Percentiles rank a stretch among this genome's conserved stretches.
These are phyloP conservation scores for Boletus reticulatus DNA, from an alignment of 768 basidiomycete genomes.

Conservation along the genomic window DNA sequence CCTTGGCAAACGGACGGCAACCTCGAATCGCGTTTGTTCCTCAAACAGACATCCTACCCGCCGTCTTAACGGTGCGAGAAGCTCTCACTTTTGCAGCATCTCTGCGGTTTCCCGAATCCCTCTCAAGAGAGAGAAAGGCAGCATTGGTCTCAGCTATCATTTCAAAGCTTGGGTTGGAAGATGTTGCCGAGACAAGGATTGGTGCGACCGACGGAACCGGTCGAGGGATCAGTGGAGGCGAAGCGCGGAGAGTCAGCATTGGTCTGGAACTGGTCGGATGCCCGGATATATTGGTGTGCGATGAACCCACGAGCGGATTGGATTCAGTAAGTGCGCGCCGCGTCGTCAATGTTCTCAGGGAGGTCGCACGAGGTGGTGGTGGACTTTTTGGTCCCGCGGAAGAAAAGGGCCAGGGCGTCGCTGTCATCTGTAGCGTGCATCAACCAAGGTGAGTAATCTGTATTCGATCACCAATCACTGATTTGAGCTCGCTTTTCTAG, in stretches of 20 bases:
- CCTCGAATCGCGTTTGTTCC: conserved; percentile 84
- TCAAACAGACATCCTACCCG: conserved; percentile 80
- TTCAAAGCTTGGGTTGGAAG: conserved; percentile 72
- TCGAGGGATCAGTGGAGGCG: conserved; percentile 88
- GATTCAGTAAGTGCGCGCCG: conserved; percentile 87
- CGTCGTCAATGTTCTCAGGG: conserved; percentile 72
- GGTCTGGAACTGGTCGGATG: conserved; percentile 84
- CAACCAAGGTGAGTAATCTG: conserved; percentile 63
- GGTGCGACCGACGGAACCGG: conserved; percentile 61
- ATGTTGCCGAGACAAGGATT: conserved; percentile 70
- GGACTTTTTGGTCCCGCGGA: conserved; percentile 20
- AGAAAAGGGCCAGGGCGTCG: conserved; percentile 57
- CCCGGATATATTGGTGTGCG: conserved; percentile 82
- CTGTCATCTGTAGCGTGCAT: conserved; percentile 85
- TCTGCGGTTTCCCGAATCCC: conserved; percentile 75
- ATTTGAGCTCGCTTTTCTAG: conserved; percentile 31
- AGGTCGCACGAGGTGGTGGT: conserved; percentile 56
- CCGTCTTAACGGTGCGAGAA: conserved; percentile 78
- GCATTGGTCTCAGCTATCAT: conserved; percentile 69
- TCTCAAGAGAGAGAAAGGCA: conserved; percentile 59
- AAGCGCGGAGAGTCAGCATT: conserved; percentile 87
- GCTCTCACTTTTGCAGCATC: conserved; percentile 83
- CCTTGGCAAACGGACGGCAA: conserved; percentile 28
- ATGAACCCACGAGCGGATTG: conserved; percentile 82
- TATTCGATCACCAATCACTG: neutral